phyloP scores from a whole-genome alignment of 2,329 filamentous ascomycete species.

The Aspergillus udagawae region DNA sequence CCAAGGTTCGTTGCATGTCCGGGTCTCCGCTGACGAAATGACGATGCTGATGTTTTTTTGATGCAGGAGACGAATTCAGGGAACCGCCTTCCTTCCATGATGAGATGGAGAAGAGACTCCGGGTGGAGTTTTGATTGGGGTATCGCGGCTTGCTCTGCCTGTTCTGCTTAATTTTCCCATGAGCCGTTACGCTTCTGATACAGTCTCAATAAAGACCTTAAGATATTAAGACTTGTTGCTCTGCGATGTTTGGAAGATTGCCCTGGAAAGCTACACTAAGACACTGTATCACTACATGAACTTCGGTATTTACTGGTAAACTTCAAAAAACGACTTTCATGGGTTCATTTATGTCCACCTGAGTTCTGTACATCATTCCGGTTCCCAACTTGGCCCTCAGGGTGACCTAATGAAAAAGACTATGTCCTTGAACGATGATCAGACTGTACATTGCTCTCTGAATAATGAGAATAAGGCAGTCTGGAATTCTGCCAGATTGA shows the following conservation, averaged over 20 bases:
- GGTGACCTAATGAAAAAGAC: neutral
- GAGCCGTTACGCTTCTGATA: slow-evolving; percentile 3
- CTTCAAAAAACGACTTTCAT: neutral
- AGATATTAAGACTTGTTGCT: neutral
- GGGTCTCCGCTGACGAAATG: slow-evolving; percentile 3
- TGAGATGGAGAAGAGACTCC: slow-evolving; percentile 90
- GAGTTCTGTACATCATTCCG: neutral
- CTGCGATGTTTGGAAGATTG: neutral
- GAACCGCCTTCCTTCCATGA: slow-evolving; percentile 72
- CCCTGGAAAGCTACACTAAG: neutral
- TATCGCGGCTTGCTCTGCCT: slow-evolving; percentile 1
- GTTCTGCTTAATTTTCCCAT: slow-evolving; percentile 2
- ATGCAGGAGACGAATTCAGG: slow-evolving; percentile 62
- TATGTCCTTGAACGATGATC: neutral
- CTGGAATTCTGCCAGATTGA: neutral
- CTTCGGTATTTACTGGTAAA: neutral
- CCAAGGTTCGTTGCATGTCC: slow-evolving; percentile 51
- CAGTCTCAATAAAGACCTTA: neutral
- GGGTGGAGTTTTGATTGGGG: slow-evolving; percentile 56
- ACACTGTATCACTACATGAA: neutral
- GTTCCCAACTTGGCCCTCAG: neutral
- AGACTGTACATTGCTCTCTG: neutral
- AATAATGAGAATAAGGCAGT: neutral
- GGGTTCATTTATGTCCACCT: neutral
- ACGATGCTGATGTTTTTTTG: slow-evolving; percentile 7